Conservation (phyloP, 441 rosid genomes). For the Bruguiera hainesii region DNA sequence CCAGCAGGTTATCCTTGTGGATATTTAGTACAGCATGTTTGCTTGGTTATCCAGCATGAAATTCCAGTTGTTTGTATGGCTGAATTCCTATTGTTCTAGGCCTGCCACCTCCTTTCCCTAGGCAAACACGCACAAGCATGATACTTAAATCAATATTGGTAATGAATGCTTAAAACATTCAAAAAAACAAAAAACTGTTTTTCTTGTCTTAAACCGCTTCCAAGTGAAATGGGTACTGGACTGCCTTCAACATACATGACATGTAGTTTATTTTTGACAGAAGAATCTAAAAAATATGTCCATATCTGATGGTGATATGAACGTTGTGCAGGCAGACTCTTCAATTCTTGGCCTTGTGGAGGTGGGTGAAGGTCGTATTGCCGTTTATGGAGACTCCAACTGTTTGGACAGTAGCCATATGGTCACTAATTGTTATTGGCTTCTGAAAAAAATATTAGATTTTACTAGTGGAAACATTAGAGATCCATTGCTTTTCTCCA, state of each 20-base stretch:
- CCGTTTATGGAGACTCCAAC: conserved; percentile 96
- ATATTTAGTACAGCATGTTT: neutral
- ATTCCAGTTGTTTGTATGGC: neutral
- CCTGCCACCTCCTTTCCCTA: too few species aligned
- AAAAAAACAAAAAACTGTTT: neutral
- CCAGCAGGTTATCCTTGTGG: neutral
- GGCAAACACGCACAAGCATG: neutral
- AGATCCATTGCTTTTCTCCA: conserved; percentile 79
- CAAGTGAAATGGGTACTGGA: too few species aligned
- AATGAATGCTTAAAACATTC: neutral
- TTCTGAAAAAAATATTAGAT: conserved; percentile 77
- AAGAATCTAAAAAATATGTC: conserved; percentile 6
- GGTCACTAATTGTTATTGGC: conserved; percentile 98
- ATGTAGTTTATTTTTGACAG: neutral
- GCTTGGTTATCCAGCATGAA: neutral
- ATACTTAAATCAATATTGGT: neutral
- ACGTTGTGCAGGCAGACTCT: conserved; percentile 59
- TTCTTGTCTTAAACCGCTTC: conserved; percentile 6
- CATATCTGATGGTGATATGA: neutral
- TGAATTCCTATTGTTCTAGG: too few species aligned
- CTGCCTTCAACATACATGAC: conserved; percentile 1
- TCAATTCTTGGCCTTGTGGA: conserved; percentile 86
- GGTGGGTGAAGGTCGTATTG: conserved; percentile 74
- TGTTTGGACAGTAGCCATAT: conserved; percentile 98
- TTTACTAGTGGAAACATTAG: conserved; percentile 64